Base-by-base conservation (phyloP, 371 early-diverging fungal genomes). In the Mortierella sp. region DNA sequence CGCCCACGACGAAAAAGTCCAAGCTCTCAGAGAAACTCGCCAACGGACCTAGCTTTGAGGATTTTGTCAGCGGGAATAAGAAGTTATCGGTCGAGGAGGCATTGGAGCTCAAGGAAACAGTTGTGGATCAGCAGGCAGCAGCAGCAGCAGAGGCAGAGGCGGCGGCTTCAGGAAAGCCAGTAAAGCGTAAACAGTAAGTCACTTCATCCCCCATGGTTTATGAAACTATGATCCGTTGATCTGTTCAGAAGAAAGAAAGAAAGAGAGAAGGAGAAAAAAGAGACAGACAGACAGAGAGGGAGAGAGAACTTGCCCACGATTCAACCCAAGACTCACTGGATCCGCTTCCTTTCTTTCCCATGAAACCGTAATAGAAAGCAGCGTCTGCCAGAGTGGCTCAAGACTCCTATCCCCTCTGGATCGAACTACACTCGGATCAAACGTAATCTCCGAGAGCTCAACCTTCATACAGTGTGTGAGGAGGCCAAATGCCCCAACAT, bases 401-500 rank as follows among this genome's bases (percentile, higher is more conserved):
- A 95, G 82, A 97, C 97, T 0, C 91, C 91, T 19, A 94, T 97
- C 51, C 97, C 98, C 1, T 85, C 87, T 6, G 96, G 98, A 51
- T 78, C 87, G 50, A 92, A 94, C 67, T 96, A 86, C 69, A 82
- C 88, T 12, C 79, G 85, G 56, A 93, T 98, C 78, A 95, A 96
- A 80, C 87, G 88, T 72, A 95, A 96, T 71, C 81, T 98, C 66
- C 87, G 97, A 52, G 96, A 94, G 39, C 84, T 98, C 30, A 95
- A 95, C 39, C 87, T 97, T 45, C 92, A 96, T 72, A 98, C 98
- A 18, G 94, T 94, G 19, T 95, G 96, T 80, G 96, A 95, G 76
- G 98, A 98, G 72, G 98, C 99, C 18, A 86, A 93, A 72, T 98
- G 99, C 82, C 99, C 99, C 19, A 98, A 98, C 84, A 94, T 98